phyloP scores from a whole-genome alignment of 139 green algal genomes.

The Volvox africanus region DNA sequence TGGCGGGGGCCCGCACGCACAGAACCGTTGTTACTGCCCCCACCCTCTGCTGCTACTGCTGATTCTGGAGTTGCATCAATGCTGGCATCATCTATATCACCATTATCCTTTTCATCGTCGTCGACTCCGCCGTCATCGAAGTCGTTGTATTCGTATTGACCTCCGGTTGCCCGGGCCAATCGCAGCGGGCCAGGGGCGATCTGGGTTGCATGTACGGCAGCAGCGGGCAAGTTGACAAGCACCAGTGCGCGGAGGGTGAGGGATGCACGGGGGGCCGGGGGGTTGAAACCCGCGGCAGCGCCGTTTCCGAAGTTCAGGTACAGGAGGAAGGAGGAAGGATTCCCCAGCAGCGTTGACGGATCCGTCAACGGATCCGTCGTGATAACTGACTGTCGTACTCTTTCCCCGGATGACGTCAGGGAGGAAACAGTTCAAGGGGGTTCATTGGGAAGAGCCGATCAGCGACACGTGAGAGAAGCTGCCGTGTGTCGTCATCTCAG shows the following conservation, averaged over 20 bases:
- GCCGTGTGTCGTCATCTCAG: too few relatives aligned
- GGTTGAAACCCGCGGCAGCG: slow-evolving; percentile 1
- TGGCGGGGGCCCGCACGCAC: too few relatives aligned
- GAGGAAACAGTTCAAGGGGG: too few relatives aligned
- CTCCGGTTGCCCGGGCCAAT: too few relatives aligned
- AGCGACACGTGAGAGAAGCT: too few relatives aligned
- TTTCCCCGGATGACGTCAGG: too few relatives aligned
- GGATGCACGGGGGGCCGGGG: not conserved
- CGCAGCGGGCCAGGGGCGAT: too few relatives aligned
- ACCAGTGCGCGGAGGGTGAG: not conserved
- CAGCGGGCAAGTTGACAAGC: not conserved
- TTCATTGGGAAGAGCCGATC: too few relatives aligned
- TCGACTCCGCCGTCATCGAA: too few relatives aligned
- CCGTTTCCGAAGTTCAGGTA: not conserved
- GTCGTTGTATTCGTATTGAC: too few relatives aligned
- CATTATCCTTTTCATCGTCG: too few relatives aligned
- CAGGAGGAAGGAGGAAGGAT: not conserved
- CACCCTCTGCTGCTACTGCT: not conserved
- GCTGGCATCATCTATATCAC: not conserved
- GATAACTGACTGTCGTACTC: too few relatives aligned
- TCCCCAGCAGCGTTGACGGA: not conserved
- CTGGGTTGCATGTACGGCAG: not conserved
- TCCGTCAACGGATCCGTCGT: not conserved
- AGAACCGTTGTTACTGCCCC: not conserved
- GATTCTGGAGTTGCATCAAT: not conserved